Evolutionary conservation across 2,329 filamentous ascomycete species (phyloP).

Genomic region (Grosmannia clavigera): DNA sequence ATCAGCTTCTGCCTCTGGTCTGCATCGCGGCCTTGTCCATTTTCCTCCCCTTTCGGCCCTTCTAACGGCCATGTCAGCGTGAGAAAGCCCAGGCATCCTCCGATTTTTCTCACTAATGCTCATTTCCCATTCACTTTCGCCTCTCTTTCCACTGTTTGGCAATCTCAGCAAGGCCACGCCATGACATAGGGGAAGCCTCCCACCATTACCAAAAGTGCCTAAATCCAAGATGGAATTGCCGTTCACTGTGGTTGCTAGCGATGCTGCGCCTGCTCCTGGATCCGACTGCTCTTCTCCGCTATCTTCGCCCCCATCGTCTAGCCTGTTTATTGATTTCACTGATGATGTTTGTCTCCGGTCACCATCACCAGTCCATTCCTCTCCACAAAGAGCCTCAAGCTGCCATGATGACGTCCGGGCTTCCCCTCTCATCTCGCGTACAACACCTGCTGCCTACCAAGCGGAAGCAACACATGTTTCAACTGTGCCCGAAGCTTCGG

Average conservation of each 20-base stretch:
- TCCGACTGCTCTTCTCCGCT: constrained; percentile 1
- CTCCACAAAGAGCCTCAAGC: not conserved
- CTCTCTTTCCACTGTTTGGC: not conserved
- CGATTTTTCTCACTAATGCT: not conserved
- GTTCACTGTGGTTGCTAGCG: not conserved
- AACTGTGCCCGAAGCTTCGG: not conserved
- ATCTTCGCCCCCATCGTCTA: not conserved
- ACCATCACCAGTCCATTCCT: not conserved
- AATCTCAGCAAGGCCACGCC: not conserved
- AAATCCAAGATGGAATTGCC: not conserved
- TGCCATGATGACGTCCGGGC: not conserved
- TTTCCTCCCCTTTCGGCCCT: not conserved
- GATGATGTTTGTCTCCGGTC: not conserved
- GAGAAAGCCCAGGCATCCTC: not conserved
- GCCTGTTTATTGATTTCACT: not conserved
- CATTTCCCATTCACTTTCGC: not conserved
- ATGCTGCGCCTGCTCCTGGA: not conserved
- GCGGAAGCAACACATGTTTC: not conserved
- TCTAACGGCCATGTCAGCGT: not conserved
- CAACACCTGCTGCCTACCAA: not conserved
- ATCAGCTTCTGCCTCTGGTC: not conserved
- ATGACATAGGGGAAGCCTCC: not conserved
- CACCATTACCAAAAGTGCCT: not conserved
- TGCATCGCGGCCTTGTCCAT: not conserved
- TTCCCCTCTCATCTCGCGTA: not conserved